phyloP scores from a whole-genome alignment of 2,329 filamentous ascomycete genomes.

The Cephalotrichum gorgonifer region DNA sequence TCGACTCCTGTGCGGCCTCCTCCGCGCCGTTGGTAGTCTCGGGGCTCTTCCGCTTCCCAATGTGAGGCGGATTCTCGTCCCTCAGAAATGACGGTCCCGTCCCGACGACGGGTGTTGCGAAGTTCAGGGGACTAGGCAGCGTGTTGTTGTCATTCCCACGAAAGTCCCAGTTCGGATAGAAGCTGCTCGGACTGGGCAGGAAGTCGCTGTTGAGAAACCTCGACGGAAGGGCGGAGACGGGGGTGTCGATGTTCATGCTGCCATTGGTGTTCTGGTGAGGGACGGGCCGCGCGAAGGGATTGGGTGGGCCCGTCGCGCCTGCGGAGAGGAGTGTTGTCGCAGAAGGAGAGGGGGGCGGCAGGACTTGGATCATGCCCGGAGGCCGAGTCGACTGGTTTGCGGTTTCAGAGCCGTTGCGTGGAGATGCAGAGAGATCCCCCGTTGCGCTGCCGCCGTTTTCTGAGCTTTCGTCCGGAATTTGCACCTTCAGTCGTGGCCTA shows the following conservation, averaged over 20 bases:
- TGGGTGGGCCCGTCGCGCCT: slow-evolving; percentile 83
- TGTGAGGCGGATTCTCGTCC: slow-evolving; percentile 30
- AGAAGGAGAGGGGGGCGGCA: slow-evolving; percentile 88
- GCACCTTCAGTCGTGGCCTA: slow-evolving; percentile 72
- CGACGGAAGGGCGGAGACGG: slow-evolving; percentile 87
- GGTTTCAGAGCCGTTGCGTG: slow-evolving; percentile 47
- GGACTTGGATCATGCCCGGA: slow-evolving; percentile 48
- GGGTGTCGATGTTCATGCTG: slow-evolving; percentile 44
- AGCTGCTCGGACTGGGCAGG: slow-evolving; percentile 80
- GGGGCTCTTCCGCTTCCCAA: slow-evolving; percentile 44
- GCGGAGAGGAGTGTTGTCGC: slow-evolving; percentile 78
- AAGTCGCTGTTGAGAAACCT: slow-evolving; percentile 83
- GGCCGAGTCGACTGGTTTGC: slow-evolving; percentile 44
- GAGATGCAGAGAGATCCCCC: slow-evolving; percentile 53
- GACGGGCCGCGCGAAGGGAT: slow-evolving; percentile 87
- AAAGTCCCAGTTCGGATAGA: slow-evolving; percentile 82
- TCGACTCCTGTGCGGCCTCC: slow-evolving; percentile 35
- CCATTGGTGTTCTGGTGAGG: slow-evolving; percentile 40
- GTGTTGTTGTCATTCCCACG: slow-evolving; percentile 66
- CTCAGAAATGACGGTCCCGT: slow-evolving; percentile 53
- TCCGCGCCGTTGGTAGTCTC: slow-evolving; percentile 33
- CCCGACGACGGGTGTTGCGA: slow-evolving; percentile 67
- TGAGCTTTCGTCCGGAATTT: slow-evolving; percentile 87
- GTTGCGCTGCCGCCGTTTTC: slow-evolving; percentile 64
- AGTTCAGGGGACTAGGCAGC: slow-evolving; percentile 83